These are phyloP conservation scores for Rhodosporidiobolus sp. DNA, from an alignment of 768 basidiomycete genomes.

Conservation along the genomic window DNA sequence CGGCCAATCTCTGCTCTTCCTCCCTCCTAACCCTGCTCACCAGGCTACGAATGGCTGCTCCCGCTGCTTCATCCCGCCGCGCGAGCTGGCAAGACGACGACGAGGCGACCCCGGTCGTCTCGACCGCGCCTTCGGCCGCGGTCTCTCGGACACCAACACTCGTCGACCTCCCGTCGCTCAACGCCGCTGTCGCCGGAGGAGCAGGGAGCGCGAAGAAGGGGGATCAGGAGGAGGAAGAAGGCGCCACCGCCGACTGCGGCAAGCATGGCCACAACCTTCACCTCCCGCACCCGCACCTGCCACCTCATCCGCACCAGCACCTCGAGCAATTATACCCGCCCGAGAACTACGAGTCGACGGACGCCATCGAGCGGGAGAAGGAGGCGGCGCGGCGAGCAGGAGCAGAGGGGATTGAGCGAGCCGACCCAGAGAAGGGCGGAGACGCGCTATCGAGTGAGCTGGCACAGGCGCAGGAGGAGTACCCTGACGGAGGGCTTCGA, in stretches of 20 bases:
- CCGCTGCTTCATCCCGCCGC: neutral
- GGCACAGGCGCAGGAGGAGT: neutral
- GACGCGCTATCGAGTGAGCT: neutral
- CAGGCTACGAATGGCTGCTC: neutral
- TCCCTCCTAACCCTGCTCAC: neutral
- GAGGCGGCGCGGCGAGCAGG: neutral
- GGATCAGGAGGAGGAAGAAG: neutral
- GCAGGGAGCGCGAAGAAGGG: neutral
- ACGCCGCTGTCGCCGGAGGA: neutral
- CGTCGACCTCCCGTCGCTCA: slow-evolving; percentile 14
- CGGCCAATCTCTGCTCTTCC: too few relatives aligned
- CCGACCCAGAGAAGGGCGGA: neutral
- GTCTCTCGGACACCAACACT: slow-evolving; percentile 26
- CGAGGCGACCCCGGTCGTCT: neutral
- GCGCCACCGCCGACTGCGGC: neutral
- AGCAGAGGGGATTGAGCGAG: neutral
- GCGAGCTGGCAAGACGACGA: neutral
- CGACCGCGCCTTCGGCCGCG: slow-evolving; percentile 14
- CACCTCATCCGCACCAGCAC: slow-evolving; percentile 20
- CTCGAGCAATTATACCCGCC: slow-evolving; percentile 22
- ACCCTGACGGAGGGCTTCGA: slow-evolving; percentile 21
- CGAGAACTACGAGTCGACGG: slow-evolving; percentile 12
- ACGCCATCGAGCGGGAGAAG: slow-evolving; percentile 19
- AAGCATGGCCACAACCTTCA: neutral
- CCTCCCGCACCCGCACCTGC: neutral